Conservation (phyloP, 345 rosid species). For the Arabidopsis thaliana region DNA sequence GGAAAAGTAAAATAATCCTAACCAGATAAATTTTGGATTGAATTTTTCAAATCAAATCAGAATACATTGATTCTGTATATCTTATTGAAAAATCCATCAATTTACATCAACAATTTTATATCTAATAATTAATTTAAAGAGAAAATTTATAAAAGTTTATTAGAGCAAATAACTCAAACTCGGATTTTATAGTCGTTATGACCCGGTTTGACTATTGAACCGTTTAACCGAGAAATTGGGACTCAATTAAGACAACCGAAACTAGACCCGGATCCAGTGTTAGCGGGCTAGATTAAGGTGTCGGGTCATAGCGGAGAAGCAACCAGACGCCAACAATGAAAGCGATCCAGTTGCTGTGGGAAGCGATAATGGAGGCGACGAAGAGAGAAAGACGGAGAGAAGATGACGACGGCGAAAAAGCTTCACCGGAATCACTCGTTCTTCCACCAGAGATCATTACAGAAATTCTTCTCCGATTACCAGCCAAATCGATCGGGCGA, state of each 20-base stretch:
- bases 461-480: conserved; percentile 53
- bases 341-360: conserved; percentile 22
- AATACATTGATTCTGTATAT: not conserved
- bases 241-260: not conserved
- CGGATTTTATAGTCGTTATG: not conserved
- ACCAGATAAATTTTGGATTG: not conserved
- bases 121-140: not conserved
- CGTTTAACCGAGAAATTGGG: conserved; percentile 3
- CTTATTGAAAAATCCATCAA: not conserved
- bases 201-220: not conserved
- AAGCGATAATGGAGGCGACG: conserved; percentile 35
- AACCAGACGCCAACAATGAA: conserved; percentile 1
- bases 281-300: conserved; percentile 3
- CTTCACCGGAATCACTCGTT: conserved; percentile 8
- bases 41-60: not conserved
- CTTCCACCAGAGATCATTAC: conserved; percentile 50
- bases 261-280: conserved; percentile 14
- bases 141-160: not conserved
- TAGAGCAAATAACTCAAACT: not conserved
- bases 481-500: conserved; percentile 46
- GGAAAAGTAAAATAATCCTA: not conserved
- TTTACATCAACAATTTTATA: not conserved
- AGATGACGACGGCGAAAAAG: conserved; percentile 4
- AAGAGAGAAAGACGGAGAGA: conserved; percentile 33
- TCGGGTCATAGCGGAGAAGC: not conserved